Evolutionary conservation across 305 asterid genomes (phyloP).

Genomic region (Fraxinus latifolia): DNA sequence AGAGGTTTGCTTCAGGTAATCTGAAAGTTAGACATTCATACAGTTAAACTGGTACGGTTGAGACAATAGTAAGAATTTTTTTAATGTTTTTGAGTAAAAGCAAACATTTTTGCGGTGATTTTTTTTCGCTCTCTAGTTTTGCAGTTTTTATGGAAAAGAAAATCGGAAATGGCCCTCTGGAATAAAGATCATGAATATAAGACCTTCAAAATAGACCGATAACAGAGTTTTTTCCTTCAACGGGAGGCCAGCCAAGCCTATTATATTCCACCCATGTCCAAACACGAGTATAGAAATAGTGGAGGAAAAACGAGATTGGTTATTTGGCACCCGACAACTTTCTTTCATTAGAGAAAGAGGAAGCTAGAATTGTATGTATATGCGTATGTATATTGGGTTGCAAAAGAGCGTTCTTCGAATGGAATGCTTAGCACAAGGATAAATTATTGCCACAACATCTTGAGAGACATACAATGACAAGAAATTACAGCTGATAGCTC

Average conservation of each 20-base stretch:
- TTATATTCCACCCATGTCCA: not conserved
- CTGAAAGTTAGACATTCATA: not conserved
- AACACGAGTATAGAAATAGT: not conserved
- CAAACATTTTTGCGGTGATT: not conserved
- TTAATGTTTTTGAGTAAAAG: not conserved
- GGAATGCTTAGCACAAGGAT: not conserved
- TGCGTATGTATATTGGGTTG: not conserved
- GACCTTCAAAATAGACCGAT: not conserved
- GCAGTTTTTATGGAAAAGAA: not conserved
- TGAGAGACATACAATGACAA: not conserved
- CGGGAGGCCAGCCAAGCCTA: not conserved
- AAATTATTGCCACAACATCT: not conserved
- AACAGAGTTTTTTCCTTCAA: not conserved
- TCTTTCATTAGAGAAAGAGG: not conserved
- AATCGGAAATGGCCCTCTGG: not conserved
- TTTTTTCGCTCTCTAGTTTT: not conserved
- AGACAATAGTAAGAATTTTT: not conserved
- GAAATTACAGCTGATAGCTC: slow-evolving; percentile 7
- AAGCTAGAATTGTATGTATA: not conserved
- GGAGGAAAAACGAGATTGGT: not conserved
- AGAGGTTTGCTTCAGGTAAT: not conserved
- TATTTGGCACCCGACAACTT: not conserved
- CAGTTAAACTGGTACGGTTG: not conserved
- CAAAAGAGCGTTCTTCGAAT: not conserved
- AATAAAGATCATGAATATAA: not conserved